These are phyloP conservation scores for Kodamaea arcana DNA, from an alignment of 1,139 yeast genomes.

Conservation along the genomic window DNA sequence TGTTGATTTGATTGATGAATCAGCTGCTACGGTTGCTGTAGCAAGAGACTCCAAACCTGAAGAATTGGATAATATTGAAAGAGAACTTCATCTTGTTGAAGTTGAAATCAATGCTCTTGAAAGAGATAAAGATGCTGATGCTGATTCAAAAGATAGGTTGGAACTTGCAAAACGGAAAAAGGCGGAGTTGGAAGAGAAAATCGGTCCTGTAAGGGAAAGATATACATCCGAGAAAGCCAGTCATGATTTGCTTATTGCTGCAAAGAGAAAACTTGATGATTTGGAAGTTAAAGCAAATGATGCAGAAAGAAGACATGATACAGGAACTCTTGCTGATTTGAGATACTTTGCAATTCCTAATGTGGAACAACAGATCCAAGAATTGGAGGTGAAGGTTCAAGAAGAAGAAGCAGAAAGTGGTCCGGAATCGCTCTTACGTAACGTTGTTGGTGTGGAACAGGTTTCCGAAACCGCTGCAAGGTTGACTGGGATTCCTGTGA, in stretches of 20 bases:
- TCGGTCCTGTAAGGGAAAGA: constrained; percentile 81
- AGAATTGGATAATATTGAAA: constrained; percentile 87
- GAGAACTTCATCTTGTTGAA: constrained; percentile 84
- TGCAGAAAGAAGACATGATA: constrained; percentile 96
- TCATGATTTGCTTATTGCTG: constrained; percentile 82
- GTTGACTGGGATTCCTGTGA: constrained; percentile 98
- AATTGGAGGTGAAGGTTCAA: constrained; percentile 70
- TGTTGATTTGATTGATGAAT: constrained; percentile 91
- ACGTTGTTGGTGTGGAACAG: constrained; percentile 89
- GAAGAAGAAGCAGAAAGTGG: constrained; percentile 60
- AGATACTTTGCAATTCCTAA: constrained; percentile 97
- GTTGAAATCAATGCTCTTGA: constrained; percentile 97
- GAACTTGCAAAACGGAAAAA: constrained; percentile 71
- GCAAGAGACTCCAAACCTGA: constrained; percentile 98
- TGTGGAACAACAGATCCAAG: constrained; percentile 67
- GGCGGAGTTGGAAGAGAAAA: constrained; percentile 80
- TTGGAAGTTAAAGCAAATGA: constrained; percentile 88
- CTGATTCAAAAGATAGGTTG: constrained; percentile 81
- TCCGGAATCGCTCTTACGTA: constrained; percentile 65
- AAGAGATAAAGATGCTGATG: constrained; percentile 90
- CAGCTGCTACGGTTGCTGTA: constrained; percentile 97
- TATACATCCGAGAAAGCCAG: constrained; percentile 87
- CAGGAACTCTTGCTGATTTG: constrained; percentile 91
- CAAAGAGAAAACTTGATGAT: constrained; percentile 88
- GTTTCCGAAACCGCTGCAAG: constrained; percentile 97